Evolutionary conservation across 441 rosid genomes (phyloP).

Genomic region (Pelargonium australe): DNA sequence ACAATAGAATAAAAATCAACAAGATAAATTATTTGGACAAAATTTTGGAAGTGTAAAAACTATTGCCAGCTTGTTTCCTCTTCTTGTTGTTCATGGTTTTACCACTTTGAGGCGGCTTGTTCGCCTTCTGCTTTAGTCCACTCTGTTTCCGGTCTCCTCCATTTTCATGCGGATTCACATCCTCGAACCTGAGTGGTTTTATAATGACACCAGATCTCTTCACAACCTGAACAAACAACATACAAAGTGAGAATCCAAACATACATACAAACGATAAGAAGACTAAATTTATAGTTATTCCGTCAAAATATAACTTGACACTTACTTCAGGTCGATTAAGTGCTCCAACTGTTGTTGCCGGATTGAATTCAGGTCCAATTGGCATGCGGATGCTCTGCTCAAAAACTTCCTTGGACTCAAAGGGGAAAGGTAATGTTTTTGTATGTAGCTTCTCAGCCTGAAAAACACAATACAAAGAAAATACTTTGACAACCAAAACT

Average conservation of each 20-base stretch:
- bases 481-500: too few relatives aligned
- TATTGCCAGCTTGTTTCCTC: not conserved
- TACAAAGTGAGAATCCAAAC: not conserved
- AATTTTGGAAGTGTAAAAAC: not conserved
- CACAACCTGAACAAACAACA: conserved; percentile 45
- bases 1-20: too few relatives aligned
- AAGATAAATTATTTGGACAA: too few relatives aligned
- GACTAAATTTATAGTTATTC: too few relatives aligned
- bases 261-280: too few relatives aligned
- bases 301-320: not conserved
- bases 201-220: conserved; percentile 67
- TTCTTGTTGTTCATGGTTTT: conserved; percentile 23
- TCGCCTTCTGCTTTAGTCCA: conserved; percentile 24
- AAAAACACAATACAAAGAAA: conserved; percentile 15
- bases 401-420: conserved; percentile 65
- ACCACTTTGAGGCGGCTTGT: conserved; percentile 23
- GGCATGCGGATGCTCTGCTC: conserved; percentile 85
- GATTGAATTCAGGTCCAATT: conserved; percentile 85
- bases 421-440: conserved; percentile 70
- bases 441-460: conserved; percentile 80
- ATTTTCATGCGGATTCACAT: conserved; percentile 48
- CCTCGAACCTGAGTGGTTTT: conserved; percentile 64
- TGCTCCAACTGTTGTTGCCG: conserved; percentile 55
- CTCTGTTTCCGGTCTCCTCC: conserved; percentile 25
- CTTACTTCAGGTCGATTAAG: conserved; percentile 74